Conservation (phyloP, 2,329 filamentous ascomycete genomes). For the Ceratocystis colombiana region DNA sequence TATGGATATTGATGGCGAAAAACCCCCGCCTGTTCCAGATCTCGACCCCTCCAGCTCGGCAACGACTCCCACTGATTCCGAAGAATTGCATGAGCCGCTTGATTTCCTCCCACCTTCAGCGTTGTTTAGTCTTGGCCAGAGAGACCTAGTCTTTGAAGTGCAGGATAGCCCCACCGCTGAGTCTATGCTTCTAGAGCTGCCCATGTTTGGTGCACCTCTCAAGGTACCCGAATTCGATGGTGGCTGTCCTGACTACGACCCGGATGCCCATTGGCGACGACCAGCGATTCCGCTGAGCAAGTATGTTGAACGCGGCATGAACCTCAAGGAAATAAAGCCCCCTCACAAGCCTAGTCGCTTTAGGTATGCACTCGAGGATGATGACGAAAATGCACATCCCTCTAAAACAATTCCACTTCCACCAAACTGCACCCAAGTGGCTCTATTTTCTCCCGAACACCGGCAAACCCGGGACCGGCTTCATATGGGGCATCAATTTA, state of each 20-base stretch:
- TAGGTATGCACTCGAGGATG: conserved; percentile 64
- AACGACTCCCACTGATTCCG: conserved; percentile 30
- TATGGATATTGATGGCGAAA: conserved; percentile 36
- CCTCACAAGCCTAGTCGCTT: conserved; percentile 73
- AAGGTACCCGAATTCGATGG: conserved; percentile 49
- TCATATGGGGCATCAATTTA: conserved; percentile 83
- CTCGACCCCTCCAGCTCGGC: conserved; percentile 20
- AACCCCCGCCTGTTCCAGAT: conserved; percentile 34
- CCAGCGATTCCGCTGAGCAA: conserved; percentile 78
- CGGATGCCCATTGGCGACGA: conserved; percentile 62
- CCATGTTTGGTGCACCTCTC: conserved; percentile 61
- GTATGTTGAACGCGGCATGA: conserved; percentile 71
- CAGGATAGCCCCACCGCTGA: conserved; percentile 65
- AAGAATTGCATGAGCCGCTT: conserved; percentile 33
- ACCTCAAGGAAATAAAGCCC: conserved; percentile 54
- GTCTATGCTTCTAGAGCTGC: conserved; percentile 68
- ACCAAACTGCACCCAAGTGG: conserved; percentile 65
- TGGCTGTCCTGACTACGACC: conserved; percentile 48
- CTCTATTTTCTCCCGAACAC: conserved; percentile 81
- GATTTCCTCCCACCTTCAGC: conserved; percentile 58
- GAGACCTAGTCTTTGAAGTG: conserved; percentile 71
- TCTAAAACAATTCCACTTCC: conserved; percentile 40
- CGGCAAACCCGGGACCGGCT: conserved; percentile 81
- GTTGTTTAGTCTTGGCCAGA: conserved; percentile 71
- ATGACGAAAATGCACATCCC: conserved; percentile 39